A percentile compares a stretch with the other conserved stretches of the same genome.
phyloP scores from a whole-genome alignment of 805 yeast genomes.

The Pichia thaimueangensis region DNA sequence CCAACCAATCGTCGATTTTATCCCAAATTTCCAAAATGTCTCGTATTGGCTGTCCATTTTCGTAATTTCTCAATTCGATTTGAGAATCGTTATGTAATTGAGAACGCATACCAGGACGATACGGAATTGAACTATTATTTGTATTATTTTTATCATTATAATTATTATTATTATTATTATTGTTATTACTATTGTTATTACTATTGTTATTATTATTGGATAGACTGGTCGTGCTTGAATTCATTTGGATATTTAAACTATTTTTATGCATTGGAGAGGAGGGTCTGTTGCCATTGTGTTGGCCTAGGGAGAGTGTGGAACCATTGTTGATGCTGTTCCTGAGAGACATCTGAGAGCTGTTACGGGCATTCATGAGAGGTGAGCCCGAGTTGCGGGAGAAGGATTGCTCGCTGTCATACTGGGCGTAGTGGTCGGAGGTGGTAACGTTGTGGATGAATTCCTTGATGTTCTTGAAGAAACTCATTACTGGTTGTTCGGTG shows the following conservation, averaged over 20 bases:
- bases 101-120: constrained; percentile 36
- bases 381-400: constrained; percentile 24
- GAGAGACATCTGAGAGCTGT: constrained; percentile 21
- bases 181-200: constrained; percentile 15
- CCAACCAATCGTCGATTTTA: constrained; percentile 80
- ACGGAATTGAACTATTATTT: constrained; percentile 26
- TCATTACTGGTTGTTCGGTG: no score
- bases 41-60: constrained; percentile 45
- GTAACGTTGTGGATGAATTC: constrained; percentile 43
- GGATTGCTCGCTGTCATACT: constrained; percentile 35
- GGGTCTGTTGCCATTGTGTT: constrained; percentile 40
- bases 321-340: constrained; percentile 28
- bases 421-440: constrained; percentile 55
- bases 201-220: constrained; percentile 4
- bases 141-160: constrained; percentile 8
- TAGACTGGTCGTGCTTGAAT: background rate
- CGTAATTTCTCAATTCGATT: constrained; percentile 39
- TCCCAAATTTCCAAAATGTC: constrained; percentile 83
- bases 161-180: constrained; percentile 12
- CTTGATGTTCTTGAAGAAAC: constrained; percentile 28
- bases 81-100: constrained; percentile 44
- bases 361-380: constrained; percentile 19
- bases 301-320: constrained; percentile 22
- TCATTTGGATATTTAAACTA: background rate
- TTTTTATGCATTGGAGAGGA: constrained; percentile 26